Percentiles rank a stretch among this genome's conserved stretches.
phyloP scores from a whole-genome alignment of 306 rosid genomes.

The Dalbergia oliveri region DNA sequence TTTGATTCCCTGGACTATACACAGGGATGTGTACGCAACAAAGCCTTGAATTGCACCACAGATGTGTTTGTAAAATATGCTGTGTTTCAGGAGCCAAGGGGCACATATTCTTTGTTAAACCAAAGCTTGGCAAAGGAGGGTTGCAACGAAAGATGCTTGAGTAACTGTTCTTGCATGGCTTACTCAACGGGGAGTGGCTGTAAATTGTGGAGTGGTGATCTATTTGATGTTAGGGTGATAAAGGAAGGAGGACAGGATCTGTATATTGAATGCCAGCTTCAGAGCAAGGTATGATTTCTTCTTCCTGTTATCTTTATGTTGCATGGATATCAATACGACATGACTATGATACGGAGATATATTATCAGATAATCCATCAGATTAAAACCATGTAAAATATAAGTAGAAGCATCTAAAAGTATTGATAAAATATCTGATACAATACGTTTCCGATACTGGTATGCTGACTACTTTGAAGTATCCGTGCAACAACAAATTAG shows the following conservation, averaged over 20 bases:
- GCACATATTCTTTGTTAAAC: conserved; percentile 19
- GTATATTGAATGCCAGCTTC: conserved; percentile 48
- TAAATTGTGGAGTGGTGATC: conserved; percentile 47
- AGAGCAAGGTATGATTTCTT: neutral
- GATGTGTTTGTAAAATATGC: conserved; percentile 34
- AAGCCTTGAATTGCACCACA: conserved; percentile 37
- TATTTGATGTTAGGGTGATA: conserved; percentile 45
- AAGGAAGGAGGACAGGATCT: conserved; percentile 55
- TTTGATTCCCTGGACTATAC: conserved; percentile 26
- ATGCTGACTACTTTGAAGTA: too few relatives aligned
- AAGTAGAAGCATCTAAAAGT: too few relatives aligned
- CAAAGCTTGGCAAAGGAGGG: conserved; percentile 14
- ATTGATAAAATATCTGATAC: too few relatives aligned
- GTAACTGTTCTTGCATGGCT: conserved; percentile 51
- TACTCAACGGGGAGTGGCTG: conserved; percentile 41
- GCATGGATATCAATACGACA: too few relatives aligned
- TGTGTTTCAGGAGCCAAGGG: conserved; percentile 32
- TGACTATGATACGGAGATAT: too few relatives aligned
- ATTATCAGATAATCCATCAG: too few relatives aligned
- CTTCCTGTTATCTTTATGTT: too few relatives aligned
- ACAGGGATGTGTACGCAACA: conserved; percentile 39
- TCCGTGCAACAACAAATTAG: neutral
- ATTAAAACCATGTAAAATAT: too few relatives aligned
- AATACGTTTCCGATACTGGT: too few relatives aligned
- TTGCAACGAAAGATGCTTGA: conserved; percentile 45